phyloP scores from a whole-genome alignment of 2,329 filamentous ascomycete species.

The Lachnellula hyalina region DNA sequence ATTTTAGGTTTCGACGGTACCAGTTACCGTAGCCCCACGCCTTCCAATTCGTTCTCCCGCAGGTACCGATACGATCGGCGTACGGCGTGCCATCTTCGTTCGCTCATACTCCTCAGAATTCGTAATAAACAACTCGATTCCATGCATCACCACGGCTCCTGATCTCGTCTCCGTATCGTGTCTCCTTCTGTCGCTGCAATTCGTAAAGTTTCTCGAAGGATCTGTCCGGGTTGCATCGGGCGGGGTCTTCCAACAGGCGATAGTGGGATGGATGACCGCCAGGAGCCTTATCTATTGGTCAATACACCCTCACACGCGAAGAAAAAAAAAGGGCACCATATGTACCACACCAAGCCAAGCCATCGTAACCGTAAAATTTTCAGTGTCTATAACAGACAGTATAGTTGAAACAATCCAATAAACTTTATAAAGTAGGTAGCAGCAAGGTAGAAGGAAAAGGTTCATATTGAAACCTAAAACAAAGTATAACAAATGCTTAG shows the following conservation, averaged over 20 bases:
- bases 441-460: not conserved
- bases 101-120: not conserved
- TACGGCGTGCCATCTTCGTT: too few relatives aligned
- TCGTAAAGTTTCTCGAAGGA: not conserved
- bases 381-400: not conserved
- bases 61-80: too few relatives aligned
- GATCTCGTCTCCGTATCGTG: not conserved
- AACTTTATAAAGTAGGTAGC: not conserved
- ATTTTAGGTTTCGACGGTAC: not conserved
- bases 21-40: too few relatives aligned
- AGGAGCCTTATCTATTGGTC: constrained; percentile 7
- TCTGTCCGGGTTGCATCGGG: constrained; percentile 1
- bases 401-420: too few relatives aligned
- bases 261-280: constrained; percentile 2
- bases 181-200: not conserved
- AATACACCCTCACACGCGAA: not conserved
- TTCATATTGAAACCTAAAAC: not conserved
- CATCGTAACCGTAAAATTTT: not conserved
- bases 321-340: not conserved
- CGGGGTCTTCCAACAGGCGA: constrained; percentile 9
- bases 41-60: too few relatives aligned
- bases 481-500: not conserved
- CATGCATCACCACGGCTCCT: not conserved
- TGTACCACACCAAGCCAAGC: constrained; percentile 2
- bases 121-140: not conserved